Evolutionary conservation across 805 yeast species (phyloP).

Genomic region (Hanseniaspora pseudoguilliermondii): DNA sequence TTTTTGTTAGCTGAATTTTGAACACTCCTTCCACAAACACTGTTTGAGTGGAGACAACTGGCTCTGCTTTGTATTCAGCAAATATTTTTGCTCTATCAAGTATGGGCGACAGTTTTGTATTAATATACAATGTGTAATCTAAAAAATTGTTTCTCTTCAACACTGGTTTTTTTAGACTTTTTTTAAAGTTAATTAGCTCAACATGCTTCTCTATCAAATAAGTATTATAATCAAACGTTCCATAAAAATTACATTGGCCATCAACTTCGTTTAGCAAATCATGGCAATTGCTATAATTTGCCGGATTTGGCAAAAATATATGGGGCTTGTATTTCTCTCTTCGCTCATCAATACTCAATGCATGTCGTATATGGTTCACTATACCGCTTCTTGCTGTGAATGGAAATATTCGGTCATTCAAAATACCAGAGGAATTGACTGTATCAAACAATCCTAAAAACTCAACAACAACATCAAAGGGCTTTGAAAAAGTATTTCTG

Average conservation of each 20-base stretch:
- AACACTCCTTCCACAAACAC: neutral
- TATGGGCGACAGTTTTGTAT: neutral
- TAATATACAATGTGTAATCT: neutral
- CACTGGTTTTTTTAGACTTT: too few species aligned
- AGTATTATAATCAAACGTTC: neutral
- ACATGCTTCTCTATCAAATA: neutral
- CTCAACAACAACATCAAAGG: slow-evolving; percentile 32
- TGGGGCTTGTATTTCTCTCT: slow-evolving; percentile 51
- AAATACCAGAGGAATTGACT: slow-evolving; percentile 50
- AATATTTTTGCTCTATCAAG: neutral
- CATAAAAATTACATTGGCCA: neutral
- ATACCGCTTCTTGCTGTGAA: slow-evolving; percentile 38
- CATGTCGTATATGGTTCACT: slow-evolving; percentile 53
- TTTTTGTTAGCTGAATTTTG: neutral
- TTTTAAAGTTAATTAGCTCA: neutral
- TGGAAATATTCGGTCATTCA: slow-evolving; percentile 48
- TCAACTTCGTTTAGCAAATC: neutral
- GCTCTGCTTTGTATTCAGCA: neutral
- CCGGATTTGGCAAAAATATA: slow-evolving; percentile 35
- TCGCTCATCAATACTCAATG: slow-evolving; percentile 55
- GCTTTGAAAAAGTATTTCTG: slow-evolving; percentile 39
- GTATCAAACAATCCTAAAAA: slow-evolving; percentile 63
- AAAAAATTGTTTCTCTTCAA: neutral
- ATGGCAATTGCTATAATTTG: slow-evolving; percentile 11
- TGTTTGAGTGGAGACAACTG: neutral